Evolutionary conservation across 2,329 filamentous ascomycete genomes (phyloP), one percentile per base, ranked within the genome.

Genomic region (Aureobasidium sp.): DNA sequence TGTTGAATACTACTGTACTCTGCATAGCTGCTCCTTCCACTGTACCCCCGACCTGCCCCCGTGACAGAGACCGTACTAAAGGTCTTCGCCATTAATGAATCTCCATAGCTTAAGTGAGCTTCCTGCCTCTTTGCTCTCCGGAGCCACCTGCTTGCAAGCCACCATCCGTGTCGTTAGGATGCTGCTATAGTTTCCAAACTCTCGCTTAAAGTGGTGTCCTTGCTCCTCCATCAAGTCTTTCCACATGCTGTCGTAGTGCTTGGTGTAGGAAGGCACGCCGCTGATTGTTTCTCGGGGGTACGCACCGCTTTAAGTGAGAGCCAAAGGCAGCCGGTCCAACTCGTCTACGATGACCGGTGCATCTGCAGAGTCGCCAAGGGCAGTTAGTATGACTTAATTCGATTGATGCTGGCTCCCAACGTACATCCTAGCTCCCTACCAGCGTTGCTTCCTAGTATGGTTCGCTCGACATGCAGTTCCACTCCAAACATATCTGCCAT

Each of bases 111-210:
- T 37, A 4, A 37, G 35, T 17, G 11, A 37, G 35, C 11, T 37
- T 4, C 5, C 35, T 10, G 37, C 15, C 17, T 19, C 15, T 11
- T n/a, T 8, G 17, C 37, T 38, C 17, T n/a, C 4, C 4, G 37
- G n/a, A 43, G 45, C 57, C 10, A 71, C 65, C 15, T 67, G 66
- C 27, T 71, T 60, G 61, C 69, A 70, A 3, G 68, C 70, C 23
- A 71, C 67, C 15, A 64, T 64, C 69, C 67, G 73, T 15, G 69
- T 71, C 19, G 67, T 70, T 60, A 68, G 67, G 35, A 73, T 61
- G 55, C 29, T 50, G 15, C 29, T 13, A 11, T 11, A 4, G 17
- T 49, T 4, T 19, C 13, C 27, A 50, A 35, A 33, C 29, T 35
- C 46, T 23, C 23, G 46, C n/a, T 21, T 7, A 3, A 7, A 9